Evolutionary conservation across 768 basidiomycete genomes (phyloP).

Genomic region (Harrya chromipes): DNA sequence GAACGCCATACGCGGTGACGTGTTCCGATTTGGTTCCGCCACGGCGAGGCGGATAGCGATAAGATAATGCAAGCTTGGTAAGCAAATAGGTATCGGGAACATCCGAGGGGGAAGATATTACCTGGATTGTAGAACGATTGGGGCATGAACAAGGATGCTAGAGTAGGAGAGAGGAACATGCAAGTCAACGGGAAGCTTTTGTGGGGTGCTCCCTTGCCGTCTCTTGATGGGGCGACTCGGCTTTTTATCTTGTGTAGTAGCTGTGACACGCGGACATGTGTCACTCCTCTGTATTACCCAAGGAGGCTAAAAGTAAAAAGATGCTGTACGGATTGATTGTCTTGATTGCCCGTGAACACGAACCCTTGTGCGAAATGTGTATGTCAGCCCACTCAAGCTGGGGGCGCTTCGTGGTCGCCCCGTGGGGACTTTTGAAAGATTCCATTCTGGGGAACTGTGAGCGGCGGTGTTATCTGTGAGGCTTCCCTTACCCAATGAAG

Average conservation of each 20-base stretch:
- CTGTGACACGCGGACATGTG: conserved; percentile 17
- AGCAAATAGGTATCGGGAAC: conserved; percentile 13
- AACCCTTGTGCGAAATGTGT: conserved; percentile 28
- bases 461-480: conserved; percentile 20
- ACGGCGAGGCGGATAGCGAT: conserved; percentile 16
- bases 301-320: conserved; percentile 14
- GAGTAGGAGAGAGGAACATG: conserved; percentile 1
- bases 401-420: neutral
- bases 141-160: neutral
- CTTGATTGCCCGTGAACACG: conserved; percentile 25
- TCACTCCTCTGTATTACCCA: conserved; percentile 25
- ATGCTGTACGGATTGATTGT: conserved; percentile 22
- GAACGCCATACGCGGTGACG: conserved; percentile 4
- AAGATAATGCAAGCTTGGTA: conserved; percentile 23
- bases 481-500: conserved; percentile 14
- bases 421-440: conserved; percentile 9
- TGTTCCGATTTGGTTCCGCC: conserved; percentile 4
- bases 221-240: neutral
- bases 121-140: neutral
- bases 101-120: conserved; percentile 14
- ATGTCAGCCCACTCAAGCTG: conserved; percentile 27
- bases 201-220: neutral
- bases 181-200: neutral
- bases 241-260: conserved; percentile 24
- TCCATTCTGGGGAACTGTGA: conserved; percentile 22